Conservation (phyloP, 148 eudicot genomes). For the Vaccinium macrocarpon region DNA sequence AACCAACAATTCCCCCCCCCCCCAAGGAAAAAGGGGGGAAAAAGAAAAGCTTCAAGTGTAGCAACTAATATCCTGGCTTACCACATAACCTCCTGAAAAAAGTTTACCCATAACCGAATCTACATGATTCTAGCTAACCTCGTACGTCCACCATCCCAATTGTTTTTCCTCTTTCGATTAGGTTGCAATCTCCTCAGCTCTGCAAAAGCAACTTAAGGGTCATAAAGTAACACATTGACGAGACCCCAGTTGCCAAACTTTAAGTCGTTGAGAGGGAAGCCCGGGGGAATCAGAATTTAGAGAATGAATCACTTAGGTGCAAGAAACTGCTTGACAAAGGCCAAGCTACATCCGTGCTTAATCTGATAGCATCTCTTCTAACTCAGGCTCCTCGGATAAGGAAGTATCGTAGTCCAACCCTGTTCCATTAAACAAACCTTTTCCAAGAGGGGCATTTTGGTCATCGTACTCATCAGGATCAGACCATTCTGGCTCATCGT, state of each 20-base stretch:
- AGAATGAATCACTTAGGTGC: not conserved
- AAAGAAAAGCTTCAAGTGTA: not conserved
- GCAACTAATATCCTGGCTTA: not conserved
- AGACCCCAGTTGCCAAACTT: not conserved
- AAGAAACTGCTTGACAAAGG: not conserved
- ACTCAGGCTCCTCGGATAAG: slow-evolving; percentile 70
- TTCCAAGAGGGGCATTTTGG: slow-evolving; percentile 31
- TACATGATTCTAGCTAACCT: not conserved
- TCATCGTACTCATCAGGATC: slow-evolving; percentile 84
- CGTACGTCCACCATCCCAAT: not conserved
- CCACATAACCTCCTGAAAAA: not conserved
- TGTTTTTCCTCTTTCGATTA: not conserved
- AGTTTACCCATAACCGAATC: not conserved
- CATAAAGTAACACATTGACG: not conserved
- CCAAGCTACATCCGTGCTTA: slow-evolving; percentile 22
- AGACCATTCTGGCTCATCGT: slow-evolving; percentile 53
- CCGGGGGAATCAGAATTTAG: not conserved
- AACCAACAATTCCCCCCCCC: not conserved
- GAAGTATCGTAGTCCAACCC: slow-evolving; percentile 49
- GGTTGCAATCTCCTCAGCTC: not conserved
- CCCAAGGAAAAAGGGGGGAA: not conserved
- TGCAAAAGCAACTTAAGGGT: not conserved
- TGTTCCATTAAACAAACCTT: slow-evolving; percentile 51
- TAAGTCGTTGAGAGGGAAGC: not conserved
- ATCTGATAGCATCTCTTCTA: slow-evolving; percentile 87